Percentiles rank a stretch among this genome's conserved stretches.
These are phyloP conservation scores for Sporisorium iseilematis-ciliati DNA, from an alignment of 1,284 basidiomycete species.

Conservation along the genomic window DNA sequence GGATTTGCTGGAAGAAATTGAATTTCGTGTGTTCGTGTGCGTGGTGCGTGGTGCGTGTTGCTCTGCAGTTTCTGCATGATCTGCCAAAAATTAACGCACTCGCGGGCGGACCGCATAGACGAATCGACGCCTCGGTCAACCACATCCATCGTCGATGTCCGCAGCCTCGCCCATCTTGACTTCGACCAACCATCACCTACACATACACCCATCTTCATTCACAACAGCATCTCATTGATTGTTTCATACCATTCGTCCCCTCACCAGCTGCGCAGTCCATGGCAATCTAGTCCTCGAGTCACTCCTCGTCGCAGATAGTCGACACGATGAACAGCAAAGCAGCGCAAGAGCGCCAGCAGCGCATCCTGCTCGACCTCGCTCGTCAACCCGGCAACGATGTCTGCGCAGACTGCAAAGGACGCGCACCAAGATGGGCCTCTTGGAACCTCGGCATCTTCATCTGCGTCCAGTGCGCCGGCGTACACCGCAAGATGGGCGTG, in stretches of 20 bases:
- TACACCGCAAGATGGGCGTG: slow-evolving; percentile 88
- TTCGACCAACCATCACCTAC: too few species aligned
- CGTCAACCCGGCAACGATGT: slow-evolving; percentile 81
- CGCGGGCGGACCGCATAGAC: not conserved
- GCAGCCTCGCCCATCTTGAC: too few species aligned
- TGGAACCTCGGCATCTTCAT: slow-evolving; percentile 75
- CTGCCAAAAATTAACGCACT: not conserved
- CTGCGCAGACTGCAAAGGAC: slow-evolving; percentile 85
- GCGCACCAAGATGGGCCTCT: slow-evolving; percentile 83
- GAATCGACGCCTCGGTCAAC: not conserved
- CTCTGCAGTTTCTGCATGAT: not conserved
- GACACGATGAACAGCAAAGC: slow-evolving; percentile 58
- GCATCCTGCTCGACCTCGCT: slow-evolving; percentile 77
- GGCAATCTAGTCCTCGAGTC: not conserved
- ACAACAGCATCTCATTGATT: not conserved
- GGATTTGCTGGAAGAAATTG: slow-evolving; percentile 6
- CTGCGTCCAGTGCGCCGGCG: slow-evolving; percentile 82
- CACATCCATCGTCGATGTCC: not conserved
- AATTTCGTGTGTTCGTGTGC: not conserved
- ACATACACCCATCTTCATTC: not conserved
- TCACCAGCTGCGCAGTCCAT: not conserved
- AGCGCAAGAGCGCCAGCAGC: slow-evolving; percentile 77
- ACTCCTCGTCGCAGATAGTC: not conserved
- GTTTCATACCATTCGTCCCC: not conserved
- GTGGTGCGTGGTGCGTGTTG: not conserved